Evolutionary conservation across 371 early-diverging fungal genomes (phyloP), one percentile per base, ranked within the genome.

Genomic region (Mortierella sp.): DNA sequence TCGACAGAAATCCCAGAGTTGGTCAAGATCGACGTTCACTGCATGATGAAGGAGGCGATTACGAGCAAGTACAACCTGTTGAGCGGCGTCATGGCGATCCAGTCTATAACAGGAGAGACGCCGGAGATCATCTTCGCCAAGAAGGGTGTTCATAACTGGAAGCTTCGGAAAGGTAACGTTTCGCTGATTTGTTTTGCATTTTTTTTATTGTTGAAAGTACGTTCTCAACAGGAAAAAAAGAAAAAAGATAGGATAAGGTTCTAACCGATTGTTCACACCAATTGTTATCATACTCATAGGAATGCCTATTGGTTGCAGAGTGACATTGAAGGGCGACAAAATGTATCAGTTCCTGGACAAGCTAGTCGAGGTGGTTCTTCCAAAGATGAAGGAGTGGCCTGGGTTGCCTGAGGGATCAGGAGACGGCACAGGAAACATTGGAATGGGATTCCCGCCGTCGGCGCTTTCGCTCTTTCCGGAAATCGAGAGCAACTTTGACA

Each of bases 261-360:
- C 24, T 54, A 29, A 27, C 32, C 5, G 5, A 24, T 38, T 7
- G 3, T 6, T 18, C 11, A 7, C 43, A 63, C 10, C 8, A 7
- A 56, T 29, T 60, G 65, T 38, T 21, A 44, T 27, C 18, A 63
- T 41, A 2, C 10, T 10, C 7, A 24, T 73, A 89, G 97, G 96
- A 63, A 98, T 97, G 97, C 97, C 98, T 43, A 91, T 98, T 70
- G 96, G 97, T 51, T 94, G 93, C 78, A 92, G 94, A 82, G 96
- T 96, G 21, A 94, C 93, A 70, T 83, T 97, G 72, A 90, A 91
- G 24, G 98, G 98, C 51, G 94, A 96, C 60, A 93, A 93, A 78
- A 98, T 98, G 97, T 98, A 95, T 89, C 93, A 94, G 73, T 98
- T 99, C 81, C 87, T 99, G 87, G 99, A 99, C 88, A 98, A 98